These are phyloP conservation scores for Thuja plicata DNA, from an alignment of 83 land plant species.

Conservation along the genomic window DNA sequence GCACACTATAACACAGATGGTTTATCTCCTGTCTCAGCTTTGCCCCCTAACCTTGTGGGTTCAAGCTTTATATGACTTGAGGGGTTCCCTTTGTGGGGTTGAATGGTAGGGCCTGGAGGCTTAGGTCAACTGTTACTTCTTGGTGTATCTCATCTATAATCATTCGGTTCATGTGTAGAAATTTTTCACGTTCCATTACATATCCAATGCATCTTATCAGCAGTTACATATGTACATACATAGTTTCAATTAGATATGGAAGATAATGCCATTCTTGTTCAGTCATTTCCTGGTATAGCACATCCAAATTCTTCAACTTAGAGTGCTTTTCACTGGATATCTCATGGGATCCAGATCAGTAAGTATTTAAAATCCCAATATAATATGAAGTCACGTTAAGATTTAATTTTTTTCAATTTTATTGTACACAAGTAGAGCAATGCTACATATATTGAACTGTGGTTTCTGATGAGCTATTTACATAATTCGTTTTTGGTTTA, in stretches of 20 bases:
- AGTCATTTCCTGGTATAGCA: background rate
- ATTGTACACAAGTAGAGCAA: background rate
- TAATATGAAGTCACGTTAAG: background rate
- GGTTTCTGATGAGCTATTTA: background rate
- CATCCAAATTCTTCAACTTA: background rate
- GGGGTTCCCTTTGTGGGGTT: background rate
- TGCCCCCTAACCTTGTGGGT: background rate
- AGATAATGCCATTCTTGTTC: background rate
- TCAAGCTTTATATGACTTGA: background rate
- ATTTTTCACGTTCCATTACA: background rate
- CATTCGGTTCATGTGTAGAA: background rate
- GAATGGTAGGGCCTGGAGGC: background rate
- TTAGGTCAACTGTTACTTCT: too few species aligned
- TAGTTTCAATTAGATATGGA: background rate
- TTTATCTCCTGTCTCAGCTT: background rate
- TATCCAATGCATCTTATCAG: background rate
- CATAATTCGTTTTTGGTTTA: background rate
- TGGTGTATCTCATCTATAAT: background rate
- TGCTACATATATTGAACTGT: background rate
- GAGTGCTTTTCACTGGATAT: background rate
- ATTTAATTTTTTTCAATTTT: background rate
- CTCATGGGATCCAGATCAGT: background rate
- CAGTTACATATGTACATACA: background rate
- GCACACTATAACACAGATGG: background rate
- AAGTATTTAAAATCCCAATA: background rate